Evolutionary conservation across 2,329 filamentous ascomycete species (phyloP).

Genomic region (Dactylellina cionopaga): DNA sequence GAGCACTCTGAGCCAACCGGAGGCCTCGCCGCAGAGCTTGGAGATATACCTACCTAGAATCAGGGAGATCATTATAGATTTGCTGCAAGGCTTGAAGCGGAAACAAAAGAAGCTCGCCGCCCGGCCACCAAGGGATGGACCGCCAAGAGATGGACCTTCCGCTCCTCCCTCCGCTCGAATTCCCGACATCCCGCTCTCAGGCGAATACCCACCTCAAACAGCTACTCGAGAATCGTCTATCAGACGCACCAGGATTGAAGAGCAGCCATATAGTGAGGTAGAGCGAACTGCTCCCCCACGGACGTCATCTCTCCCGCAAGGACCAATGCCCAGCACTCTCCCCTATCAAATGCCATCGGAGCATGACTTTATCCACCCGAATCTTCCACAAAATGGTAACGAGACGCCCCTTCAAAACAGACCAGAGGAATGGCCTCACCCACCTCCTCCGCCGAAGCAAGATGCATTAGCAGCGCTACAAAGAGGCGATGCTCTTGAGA

Average conservation of each 20-base stretch:
- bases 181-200: slow-evolving; percentile 61
- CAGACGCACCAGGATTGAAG: slow-evolving; percentile 36
- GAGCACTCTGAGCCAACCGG: slow-evolving; percentile 87
- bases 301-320: slow-evolving; percentile 55
- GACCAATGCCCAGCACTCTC: slow-evolving; percentile 29
- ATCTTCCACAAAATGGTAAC: slow-evolving; percentile 6
- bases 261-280: slow-evolving; percentile 52
- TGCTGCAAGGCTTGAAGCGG: slow-evolving; percentile 93
- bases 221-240: slow-evolving; percentile 57
- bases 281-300: slow-evolving; percentile 55
- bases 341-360: slow-evolving; percentile 50
- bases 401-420: slow-evolving; percentile 12
- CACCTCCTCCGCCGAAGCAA: slow-evolving; percentile 82
- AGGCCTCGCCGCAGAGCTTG: slow-evolving; percentile 90
- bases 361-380: slow-evolving; percentile 36
- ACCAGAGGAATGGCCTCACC: slow-evolving; percentile 69
- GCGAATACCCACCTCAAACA: slow-evolving; percentile 29
- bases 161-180: slow-evolving; percentile 57
- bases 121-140: slow-evolving; percentile 65
- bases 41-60: slow-evolving; percentile 94
- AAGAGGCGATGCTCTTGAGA: slow-evolving; percentile 88
- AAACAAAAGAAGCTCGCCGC: slow-evolving; percentile 84
- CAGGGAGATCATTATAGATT: slow-evolving; percentile 97
- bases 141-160: slow-evolving; percentile 34
- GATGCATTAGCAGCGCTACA: slow-evolving; percentile 92